These are phyloP conservation scores for Malassezia equina DNA, from an alignment of 1,284 basidiomycete genomes.

Conservation along the genomic window DNA sequence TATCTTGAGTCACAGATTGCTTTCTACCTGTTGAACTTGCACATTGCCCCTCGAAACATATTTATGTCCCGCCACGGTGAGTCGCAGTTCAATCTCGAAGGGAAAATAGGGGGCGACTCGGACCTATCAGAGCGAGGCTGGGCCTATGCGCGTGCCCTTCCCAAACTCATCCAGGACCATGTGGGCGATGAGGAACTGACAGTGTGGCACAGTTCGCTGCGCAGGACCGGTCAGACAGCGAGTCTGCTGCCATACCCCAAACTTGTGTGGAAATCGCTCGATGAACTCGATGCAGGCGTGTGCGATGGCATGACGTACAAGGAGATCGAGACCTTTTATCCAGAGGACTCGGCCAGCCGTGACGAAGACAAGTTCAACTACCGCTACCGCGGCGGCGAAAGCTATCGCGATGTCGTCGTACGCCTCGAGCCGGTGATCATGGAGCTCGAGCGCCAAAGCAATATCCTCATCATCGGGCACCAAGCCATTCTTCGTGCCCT, in stretches of 20 bases:
- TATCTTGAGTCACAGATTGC: slow-evolving; percentile 93
- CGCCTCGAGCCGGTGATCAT: slow-evolving; percentile 96
- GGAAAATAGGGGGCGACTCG: slow-evolving; percentile 94
- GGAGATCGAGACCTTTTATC: slow-evolving; percentile 87
- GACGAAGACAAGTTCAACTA: slow-evolving; percentile 99
- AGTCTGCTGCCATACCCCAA: slow-evolving; percentile 73
- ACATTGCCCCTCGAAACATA: slow-evolving; percentile 89
- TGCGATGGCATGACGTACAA: slow-evolving; percentile 99
- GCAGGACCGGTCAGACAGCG: slow-evolving; percentile 84
- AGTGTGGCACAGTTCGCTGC: slow-evolving; percentile 94
- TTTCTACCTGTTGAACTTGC: slow-evolving; percentile 97
- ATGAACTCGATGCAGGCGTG: slow-evolving; percentile 95
- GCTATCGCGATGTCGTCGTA: slow-evolving; percentile 81
- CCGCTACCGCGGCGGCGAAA: slow-evolving; percentile 80
- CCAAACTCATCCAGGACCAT: slow-evolving; percentile 76
- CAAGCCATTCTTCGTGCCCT: slow-evolving; percentile 54
- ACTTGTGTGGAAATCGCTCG: slow-evolving; percentile 94
- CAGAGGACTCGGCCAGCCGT: slow-evolving; percentile 95
- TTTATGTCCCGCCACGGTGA: slow-evolving; percentile 96
- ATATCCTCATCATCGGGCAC: slow-evolving; percentile 92
- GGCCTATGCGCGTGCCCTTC: slow-evolving; percentile 75
- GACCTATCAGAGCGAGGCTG: slow-evolving; percentile 71
- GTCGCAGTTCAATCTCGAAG: slow-evolving; percentile 90
- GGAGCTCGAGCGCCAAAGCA: slow-evolving; percentile 94
- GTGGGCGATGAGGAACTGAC: slow-evolving; percentile 79